phyloP scores from a whole-genome alignment of 2,329 filamentous ascomycete species.

The Sporothrix inflata region DNA sequence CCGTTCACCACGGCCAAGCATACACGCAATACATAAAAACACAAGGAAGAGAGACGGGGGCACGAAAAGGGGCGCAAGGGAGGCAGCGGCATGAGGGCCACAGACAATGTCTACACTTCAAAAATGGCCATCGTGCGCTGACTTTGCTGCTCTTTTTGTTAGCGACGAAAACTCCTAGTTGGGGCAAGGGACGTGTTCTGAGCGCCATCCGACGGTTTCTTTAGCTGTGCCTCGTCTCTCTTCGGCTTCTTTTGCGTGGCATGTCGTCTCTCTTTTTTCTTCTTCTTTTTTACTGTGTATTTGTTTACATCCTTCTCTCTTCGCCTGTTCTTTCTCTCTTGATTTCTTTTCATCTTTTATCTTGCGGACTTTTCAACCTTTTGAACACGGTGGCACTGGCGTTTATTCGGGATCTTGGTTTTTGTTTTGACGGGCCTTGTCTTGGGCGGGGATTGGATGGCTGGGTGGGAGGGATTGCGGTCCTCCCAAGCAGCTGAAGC shows the following conservation, averaged over 20 bases:
- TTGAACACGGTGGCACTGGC: slow-evolving; percentile 11
- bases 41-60: not conserved
- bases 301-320: not conserved
- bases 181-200: slow-evolving; percentile 17
- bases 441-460: not conserved
- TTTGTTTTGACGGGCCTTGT: not conserved
- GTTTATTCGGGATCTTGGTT: not conserved
- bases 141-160: slow-evolving; percentile 11
- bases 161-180: slow-evolving; percentile 6
- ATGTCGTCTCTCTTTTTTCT: not conserved
- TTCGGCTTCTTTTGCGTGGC: not conserved
- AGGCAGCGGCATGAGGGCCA: not conserved
- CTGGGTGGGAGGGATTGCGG: not conserved
- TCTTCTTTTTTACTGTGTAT: not conserved
- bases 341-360: not conserved
- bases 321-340: not conserved
- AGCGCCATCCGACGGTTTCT: slow-evolving; percentile 19
- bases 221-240: not conserved
- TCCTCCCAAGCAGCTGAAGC: not conserved
- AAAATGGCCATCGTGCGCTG: not conserved
- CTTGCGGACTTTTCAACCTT: not conserved
- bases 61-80: not conserved
- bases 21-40: not conserved
- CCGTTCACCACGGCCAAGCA: not conserved
- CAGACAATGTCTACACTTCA: not conserved